phyloP scores from a whole-genome alignment of 306 rosid species.

The Comarum palustre region DNA sequence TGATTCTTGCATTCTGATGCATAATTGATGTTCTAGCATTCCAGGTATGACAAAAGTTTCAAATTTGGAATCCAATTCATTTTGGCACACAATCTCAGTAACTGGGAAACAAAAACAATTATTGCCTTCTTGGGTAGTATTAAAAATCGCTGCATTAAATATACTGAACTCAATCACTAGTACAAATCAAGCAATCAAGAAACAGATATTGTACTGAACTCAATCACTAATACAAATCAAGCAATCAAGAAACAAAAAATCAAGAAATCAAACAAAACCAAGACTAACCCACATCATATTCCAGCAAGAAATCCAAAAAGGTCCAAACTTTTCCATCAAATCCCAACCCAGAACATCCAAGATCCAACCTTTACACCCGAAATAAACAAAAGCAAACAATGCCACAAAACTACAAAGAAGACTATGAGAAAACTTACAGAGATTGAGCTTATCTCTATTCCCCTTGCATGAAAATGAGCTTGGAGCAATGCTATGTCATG shows the following conservation, averaged over 20 bases:
- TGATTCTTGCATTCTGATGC: neutral
- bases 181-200: neutral
- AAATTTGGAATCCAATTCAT: neutral
- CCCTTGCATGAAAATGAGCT: conserved; percentile 30
- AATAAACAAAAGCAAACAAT: neutral
- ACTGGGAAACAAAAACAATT: neutral
- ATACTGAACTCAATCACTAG: too few species aligned
- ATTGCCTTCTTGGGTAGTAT: neutral
- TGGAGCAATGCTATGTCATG: conserved; percentile 15
- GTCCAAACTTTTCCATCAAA: conserved; percentile 18
- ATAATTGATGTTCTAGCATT: neutral
- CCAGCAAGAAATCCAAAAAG: conserved; percentile 12
- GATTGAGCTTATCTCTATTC: conserved; percentile 19
- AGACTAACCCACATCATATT: conserved; percentile 24
- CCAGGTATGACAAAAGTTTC: neutral
- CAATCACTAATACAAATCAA: neutral
- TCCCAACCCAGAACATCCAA: conserved; percentile 13
- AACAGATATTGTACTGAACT: neutral
- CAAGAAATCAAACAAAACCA: conserved; percentile 20
- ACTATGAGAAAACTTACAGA: conserved; percentile 43
- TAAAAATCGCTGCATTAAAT: neutral
- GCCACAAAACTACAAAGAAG: neutral
- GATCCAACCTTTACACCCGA: conserved; percentile 15
- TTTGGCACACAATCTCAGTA: neutral
- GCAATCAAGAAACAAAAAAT: conserved; percentile 18